A percentile compares a stretch with the other conserved stretches of the same genome.
These are phyloP conservation scores for Oxytropis ochrocephala DNA, from an alignment of 306 rosid genomes.

Conservation along the genomic window DNA sequence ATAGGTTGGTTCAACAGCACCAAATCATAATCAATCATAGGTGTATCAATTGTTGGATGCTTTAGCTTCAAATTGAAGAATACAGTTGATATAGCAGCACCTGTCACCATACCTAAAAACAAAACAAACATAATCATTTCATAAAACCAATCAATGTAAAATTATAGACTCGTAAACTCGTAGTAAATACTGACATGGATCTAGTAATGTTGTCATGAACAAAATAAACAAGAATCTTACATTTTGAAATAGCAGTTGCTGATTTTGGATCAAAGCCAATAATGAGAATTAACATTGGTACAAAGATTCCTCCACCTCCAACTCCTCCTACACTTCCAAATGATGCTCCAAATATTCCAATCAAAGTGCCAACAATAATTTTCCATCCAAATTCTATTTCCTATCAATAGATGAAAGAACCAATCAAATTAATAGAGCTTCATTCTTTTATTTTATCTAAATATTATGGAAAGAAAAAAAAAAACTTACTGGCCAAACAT, in stretches of 20 bases:
- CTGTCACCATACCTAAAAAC: slow-evolving; percentile 76
- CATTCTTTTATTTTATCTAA: neutral
- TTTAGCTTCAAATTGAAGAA: slow-evolving; percentile 61
- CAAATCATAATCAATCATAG: slow-evolving; percentile 67
- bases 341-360: slow-evolving; percentile 79
- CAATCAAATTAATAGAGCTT: neutral
- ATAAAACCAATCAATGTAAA: too few species aligned
- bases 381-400: slow-evolving; percentile 69
- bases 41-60: slow-evolving; percentile 71
- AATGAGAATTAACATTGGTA: slow-evolving; percentile 73
- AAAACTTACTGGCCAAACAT: slow-evolving; percentile 79
- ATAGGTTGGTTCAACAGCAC: slow-evolving; percentile 69
- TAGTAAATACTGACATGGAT: too few species aligned
- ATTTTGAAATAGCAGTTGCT: slow-evolving; percentile 79
- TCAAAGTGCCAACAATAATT: slow-evolving; percentile 47
- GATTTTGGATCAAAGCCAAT: slow-evolving; percentile 90
- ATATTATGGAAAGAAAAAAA: neutral
- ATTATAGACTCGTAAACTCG: too few species aligned
- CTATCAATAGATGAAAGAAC: slow-evolving; percentile 22
- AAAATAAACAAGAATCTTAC: slow-evolving; percentile 28
- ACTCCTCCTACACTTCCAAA: slow-evolving; percentile 93
- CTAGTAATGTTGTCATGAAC: too few species aligned
- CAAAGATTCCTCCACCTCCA: slow-evolving; percentile 95
- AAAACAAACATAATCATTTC: neutral
- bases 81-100: slow-evolving; percentile 76